These are phyloP conservation scores for Ganoderma multipileum DNA, from an alignment of 1,284 basidiomycete genomes.

Conservation along the genomic window DNA sequence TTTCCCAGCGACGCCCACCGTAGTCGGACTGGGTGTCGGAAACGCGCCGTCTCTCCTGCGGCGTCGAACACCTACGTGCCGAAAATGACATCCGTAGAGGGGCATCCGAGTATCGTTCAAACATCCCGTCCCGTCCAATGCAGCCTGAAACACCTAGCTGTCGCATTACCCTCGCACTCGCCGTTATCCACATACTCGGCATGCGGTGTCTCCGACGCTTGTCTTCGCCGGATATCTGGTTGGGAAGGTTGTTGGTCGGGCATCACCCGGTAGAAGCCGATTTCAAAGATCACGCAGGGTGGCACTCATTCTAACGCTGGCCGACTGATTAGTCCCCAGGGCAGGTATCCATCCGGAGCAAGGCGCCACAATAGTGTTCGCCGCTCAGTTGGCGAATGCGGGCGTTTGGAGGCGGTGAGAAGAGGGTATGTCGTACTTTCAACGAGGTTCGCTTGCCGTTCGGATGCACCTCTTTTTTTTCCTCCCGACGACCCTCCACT, in stretches of 20 bases:
- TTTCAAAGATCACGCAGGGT: background rate
- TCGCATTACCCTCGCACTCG: background rate
- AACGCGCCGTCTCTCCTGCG: background rate
- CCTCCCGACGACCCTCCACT: background rate
- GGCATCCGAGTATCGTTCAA: background rate
- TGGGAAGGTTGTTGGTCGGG: background rate
- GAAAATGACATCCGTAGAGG: background rate
- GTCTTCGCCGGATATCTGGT: background rate
- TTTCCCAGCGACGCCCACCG: conserved; percentile 14
- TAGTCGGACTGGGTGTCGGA: background rate
- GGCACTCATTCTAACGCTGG: background rate
- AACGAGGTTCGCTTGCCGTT: background rate
- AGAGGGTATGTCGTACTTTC: background rate
- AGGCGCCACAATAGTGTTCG: background rate
- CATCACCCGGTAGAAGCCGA: background rate
- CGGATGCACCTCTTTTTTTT: background rate
- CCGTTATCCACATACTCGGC: background rate
- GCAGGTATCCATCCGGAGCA: background rate
- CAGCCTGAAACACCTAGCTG: background rate
- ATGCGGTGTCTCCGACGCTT: background rate
- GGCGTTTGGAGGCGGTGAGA: background rate
- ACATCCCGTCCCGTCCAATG: background rate
- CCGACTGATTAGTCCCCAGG: background rate
- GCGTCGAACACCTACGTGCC: background rate
- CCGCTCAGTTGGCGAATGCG: background rate